Base-by-base conservation (phyloP, 352 stramenopile species). In the Phytophthora colocasiae region DNA sequence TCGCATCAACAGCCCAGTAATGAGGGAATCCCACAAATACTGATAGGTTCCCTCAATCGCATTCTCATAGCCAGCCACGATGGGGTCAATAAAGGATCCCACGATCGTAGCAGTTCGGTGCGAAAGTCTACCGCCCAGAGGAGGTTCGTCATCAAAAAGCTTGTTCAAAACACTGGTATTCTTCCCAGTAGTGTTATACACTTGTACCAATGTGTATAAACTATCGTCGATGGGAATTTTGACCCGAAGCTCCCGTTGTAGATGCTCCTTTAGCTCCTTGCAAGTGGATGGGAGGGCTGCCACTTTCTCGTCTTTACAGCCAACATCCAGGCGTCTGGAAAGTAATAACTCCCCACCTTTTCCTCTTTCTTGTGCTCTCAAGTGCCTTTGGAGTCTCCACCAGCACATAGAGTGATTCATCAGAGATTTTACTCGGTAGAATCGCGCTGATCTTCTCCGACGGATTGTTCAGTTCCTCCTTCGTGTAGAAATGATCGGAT, bases 1-100 rank as follows among this genome's bases (percentile, higher is more conserved):
- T 58, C n/a, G 51, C 29, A 14, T 63, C 17, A 63, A 29, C 34
- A 63, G 46, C 0, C 17, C 6, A 39, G 41, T 36, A 53, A 71
- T 58, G 43, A 63, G 32, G n/a, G 50, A 58, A 58, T 58, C 60
- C 60, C 60, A 68, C 17, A 62, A 40, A 38, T 57, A 38, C 46
- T 62, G 43, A 62, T 68, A 68, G 12, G 34, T 63, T 9, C 7
- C 34, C 52, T 52, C 17, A 6, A 26, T 53, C 24, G 36, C 44
- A 36, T 24, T 46, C 17, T 68, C 36, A 29, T 19, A 55, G n/a
- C 49, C 40, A 53, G 40, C 36, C 48, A 24, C 2, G 6, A 54
- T 1, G 22, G 58, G 49, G 48, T 66, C 49, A 17, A 66, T 17
- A n/a, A 66, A 39, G 29, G 4, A 6, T 6, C 39, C 48, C 39